Evolutionary conservation across 129 eudicot genomes (phyloP).

Genomic region (Helichrysum umbraculigerum): DNA sequence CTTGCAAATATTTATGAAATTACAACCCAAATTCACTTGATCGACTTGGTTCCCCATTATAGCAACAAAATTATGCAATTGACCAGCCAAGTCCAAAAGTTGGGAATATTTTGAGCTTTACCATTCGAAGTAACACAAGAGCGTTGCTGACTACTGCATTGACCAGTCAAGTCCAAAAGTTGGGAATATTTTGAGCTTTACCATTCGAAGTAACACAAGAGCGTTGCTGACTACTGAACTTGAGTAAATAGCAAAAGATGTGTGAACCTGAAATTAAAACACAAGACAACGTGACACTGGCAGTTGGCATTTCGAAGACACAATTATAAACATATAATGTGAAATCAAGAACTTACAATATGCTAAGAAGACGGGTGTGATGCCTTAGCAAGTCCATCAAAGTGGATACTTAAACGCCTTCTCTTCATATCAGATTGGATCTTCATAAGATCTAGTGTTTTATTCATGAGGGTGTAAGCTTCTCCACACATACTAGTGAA

Average conservation of each 20-base stretch:
- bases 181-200: too few species aligned
- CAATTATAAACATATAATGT: too few species aligned
- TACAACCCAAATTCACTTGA: slow-evolving; percentile 1
- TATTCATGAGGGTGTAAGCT: background rate
- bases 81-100: too few species aligned
- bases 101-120: too few species aligned
- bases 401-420: background rate
- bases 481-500: background rate
- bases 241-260: background rate
- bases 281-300: background rate
- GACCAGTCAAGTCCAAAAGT: too few species aligned
- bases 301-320: background rate
- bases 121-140: too few species aligned
- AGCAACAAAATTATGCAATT: too few species aligned
- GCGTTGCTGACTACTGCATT: too few species aligned
- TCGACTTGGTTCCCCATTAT: too few species aligned
- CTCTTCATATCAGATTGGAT: background rate
- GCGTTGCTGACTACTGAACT: too few species aligned
- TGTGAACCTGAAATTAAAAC: too few species aligned
- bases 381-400: background rate
- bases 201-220: too few species aligned
- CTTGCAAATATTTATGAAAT: background rate
- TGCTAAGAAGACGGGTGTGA: background rate
- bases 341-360: background rate
- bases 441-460: background rate